Percentiles rank a stretch among this genome's conserved stretches.
Conservation (phyloP, 2,329 filamentous ascomycete genomes). For the Paecilomyces formosus region DNA sequence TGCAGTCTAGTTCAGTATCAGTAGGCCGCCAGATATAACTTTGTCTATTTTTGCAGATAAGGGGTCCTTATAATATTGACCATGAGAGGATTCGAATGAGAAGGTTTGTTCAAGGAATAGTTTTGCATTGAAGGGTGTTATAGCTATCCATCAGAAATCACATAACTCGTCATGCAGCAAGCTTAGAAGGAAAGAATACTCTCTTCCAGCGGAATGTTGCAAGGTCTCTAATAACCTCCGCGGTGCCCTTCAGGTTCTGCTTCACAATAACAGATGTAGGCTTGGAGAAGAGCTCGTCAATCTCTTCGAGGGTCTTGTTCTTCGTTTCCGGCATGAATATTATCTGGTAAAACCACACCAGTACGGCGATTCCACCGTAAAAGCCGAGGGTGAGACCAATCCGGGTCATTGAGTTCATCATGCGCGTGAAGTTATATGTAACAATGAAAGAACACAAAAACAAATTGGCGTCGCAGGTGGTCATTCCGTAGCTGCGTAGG, state of each 20-base stretch:
- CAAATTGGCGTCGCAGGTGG: conserved; percentile 58
- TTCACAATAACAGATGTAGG: conserved; percentile 57
- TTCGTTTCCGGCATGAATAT: conserved; percentile 72
- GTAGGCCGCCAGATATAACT: too few relatives aligned
- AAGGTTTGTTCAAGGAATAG: too few relatives aligned
- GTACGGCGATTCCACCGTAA: conserved; percentile 64
- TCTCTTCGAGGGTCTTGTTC: conserved; percentile 62
- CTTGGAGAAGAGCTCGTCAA: conserved; percentile 58
- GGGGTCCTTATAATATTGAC: too few relatives aligned
- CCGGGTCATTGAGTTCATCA: conserved; percentile 60
- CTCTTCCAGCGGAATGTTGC: conserved; percentile 38
- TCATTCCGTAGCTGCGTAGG: conserved; percentile 66
- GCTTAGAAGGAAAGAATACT: conserved; percentile 33
- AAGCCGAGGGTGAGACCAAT: conserved; percentile 63
- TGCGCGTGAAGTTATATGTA: conserved; percentile 66
- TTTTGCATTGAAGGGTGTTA: too few relatives aligned
- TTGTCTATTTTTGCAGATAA: too few relatives aligned
- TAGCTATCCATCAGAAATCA: neutral
- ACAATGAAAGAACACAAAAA: conserved; percentile 67
- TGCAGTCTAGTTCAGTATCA: too few relatives aligned
- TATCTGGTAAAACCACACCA: conserved; percentile 66
- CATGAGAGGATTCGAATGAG: too few relatives aligned
- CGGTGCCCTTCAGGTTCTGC: conserved; percentile 46
- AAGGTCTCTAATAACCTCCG: conserved; percentile 39
- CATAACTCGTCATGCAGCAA: neutral